Evolutionary conservation across 139 green algal genomes (phyloP).

Genomic region (Chlamydomonas sphaeroides): DNA sequence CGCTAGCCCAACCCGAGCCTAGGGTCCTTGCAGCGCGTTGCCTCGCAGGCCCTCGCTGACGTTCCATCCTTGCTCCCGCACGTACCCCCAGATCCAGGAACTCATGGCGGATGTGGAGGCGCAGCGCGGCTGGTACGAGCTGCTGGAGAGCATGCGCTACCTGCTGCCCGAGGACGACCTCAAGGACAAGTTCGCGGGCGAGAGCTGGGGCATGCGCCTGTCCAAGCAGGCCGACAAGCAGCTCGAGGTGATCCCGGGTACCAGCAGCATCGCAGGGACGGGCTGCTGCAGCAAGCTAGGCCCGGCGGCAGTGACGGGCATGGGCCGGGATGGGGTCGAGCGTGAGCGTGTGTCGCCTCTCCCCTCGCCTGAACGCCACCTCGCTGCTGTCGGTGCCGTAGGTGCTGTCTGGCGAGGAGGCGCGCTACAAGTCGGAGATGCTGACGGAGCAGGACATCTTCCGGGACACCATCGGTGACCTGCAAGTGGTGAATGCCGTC

Average conservation of each 20-base stretch:
- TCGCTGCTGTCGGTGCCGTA: background rate
- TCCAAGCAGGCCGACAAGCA: constrained; percentile 55
- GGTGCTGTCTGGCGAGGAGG: constrained; percentile 17
- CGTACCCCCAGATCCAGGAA: constrained; percentile 52
- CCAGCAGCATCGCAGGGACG: too few relatives aligned
- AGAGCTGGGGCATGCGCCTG: constrained; percentile 52
- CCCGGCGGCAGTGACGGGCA: too few relatives aligned
- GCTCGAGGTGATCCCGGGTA: constrained; percentile 48
- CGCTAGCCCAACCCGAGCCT: too few relatives aligned
- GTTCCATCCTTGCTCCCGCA: too few relatives aligned
- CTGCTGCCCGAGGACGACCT: constrained; percentile 70
- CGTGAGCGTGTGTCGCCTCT: too few relatives aligned
- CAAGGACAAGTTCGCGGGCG: constrained; percentile 58
- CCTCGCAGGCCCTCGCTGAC: too few relatives aligned
- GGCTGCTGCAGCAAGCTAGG: too few relatives aligned
- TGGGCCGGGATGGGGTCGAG: too few relatives aligned
- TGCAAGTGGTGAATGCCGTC: constrained; percentile 56
- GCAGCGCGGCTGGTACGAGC: constrained; percentile 73
- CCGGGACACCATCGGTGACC: constrained; percentile 49
- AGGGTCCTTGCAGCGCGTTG: too few relatives aligned
- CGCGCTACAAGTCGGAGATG: constrained; percentile 75
- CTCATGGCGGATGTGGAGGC: constrained; percentile 66
- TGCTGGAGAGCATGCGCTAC: constrained; percentile 66
- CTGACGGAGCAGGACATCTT: constrained; percentile 74
- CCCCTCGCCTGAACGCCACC: too few relatives aligned